Evolutionary conservation across 768 basidiomycete genomes (phyloP), one percentile per base, ranked within the genome.

Genomic region (Suillus bovinus): DNA sequence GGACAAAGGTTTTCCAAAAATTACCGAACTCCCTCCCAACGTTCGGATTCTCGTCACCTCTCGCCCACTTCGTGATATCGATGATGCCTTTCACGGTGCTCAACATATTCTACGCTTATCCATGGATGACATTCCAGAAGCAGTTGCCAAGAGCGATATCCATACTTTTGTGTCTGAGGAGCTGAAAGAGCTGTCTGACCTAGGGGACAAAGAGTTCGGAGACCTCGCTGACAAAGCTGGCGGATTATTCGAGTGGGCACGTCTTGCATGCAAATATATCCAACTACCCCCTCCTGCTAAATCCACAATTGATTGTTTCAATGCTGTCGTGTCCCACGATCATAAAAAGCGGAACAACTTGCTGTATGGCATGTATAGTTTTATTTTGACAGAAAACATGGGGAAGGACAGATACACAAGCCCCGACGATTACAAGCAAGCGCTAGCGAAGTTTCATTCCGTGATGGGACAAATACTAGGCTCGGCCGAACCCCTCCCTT

Each of bases 31-130:
- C 34, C 64, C 65, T 1, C 4, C 59, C 14, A 53, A 52, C 46
- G 46, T 65, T 27, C 59, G 64, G n/a, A n/a, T 66, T 54, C 39
- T 66, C 27, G 20, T 66, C 20, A 66, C 64, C 16, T 41, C 65
- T 38, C 64, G 64, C n/a, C 41, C 60, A 1, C 49, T 66, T 36
- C 42, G 4, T 3, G 64, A 65, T 38, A 54, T 55, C 20, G 3
- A 29, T 8, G 1, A 6, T 17, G 41, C 0, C 4, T 29, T 62
- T 14, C 8, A 13, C 1, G 38, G 22, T 11, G 57, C 22, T 16
- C 50, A 6, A 8, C 33, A 34, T 24, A 39, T 59, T n/a, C 10
- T 9, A 29, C n/a, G 4, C 9, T 14, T 46, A 20, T 59, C 58
- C 33, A 56, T 59, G 42, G 58, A 59, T 4, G 10, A 59, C 6